A percentile compares a stretch with the other conserved stretches of the same genome.
Conservation (phyloP, 2,329 filamentous ascomycete species). For the Phialophora tarda region DNA sequence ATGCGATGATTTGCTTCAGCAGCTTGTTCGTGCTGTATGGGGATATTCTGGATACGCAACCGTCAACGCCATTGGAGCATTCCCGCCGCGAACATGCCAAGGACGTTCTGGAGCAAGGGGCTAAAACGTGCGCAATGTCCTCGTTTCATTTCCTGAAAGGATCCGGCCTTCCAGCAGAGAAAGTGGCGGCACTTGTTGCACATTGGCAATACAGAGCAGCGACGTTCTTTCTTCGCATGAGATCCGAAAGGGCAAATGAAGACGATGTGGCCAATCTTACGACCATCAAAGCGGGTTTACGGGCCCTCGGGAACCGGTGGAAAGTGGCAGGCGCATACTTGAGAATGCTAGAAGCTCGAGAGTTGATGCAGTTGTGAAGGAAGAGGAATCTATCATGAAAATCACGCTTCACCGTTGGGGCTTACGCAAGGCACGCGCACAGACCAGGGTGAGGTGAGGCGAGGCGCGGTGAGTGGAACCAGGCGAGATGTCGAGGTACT, state of each 20-base stretch:
- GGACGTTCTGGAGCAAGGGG: slow-evolving; percentile 10
- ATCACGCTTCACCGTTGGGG: neutral
- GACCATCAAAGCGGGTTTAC: slow-evolving; percentile 5
- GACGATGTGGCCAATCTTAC: neutral
- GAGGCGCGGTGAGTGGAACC: neutral
- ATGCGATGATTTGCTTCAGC: slow-evolving; percentile 14
- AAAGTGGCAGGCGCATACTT: slow-evolving; percentile 17
- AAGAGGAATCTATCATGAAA: neutral
- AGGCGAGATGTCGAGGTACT: neutral
- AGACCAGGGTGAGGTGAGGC: neutral
- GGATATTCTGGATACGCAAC: neutral
- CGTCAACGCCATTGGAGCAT: neutral
- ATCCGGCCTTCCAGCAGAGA: slow-evolving; percentile 5
- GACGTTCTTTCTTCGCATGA: slow-evolving; percentile 8
- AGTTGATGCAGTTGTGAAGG: neutral
- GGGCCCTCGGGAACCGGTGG: neutral
- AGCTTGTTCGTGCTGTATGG: slow-evolving; percentile 13
- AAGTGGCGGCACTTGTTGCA: slow-evolving; percentile 1
- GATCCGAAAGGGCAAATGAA: neutral
- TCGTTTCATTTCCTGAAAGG: slow-evolving; percentile 1
- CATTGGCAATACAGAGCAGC: slow-evolving; percentile 13
- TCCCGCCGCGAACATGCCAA: slow-evolving; percentile 8
- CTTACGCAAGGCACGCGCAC: neutral
- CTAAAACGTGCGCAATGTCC: slow-evolving; percentile 1
- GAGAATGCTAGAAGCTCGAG: slow-evolving; percentile 14